Conservation (phyloP, 1,139 yeast species). For the Arxiozyma slooffiae region DNA sequence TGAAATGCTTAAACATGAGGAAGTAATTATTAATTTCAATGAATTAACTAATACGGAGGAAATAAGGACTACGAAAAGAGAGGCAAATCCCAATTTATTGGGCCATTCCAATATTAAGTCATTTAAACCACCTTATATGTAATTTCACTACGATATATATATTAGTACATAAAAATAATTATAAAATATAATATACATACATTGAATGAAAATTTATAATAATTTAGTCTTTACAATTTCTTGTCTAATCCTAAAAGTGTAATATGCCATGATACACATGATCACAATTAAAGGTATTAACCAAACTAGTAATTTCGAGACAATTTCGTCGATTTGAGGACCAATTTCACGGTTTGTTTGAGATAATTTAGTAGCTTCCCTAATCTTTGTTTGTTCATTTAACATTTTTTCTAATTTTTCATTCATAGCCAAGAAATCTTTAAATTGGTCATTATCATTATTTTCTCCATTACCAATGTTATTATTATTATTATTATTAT, state of each 20-base stretch:
- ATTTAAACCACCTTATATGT: conserved; percentile 35
- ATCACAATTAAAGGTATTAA: conserved; percentile 30
- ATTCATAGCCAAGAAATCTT: conserved; percentile 28
- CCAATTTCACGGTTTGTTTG: conserved; percentile 9
- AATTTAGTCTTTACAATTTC: conserved; percentile 34
- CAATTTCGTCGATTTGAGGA: conserved; percentile 29
- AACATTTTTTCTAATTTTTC: conserved; percentile 28
- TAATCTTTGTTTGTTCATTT: conserved; percentile 29
- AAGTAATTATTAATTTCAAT: conserved; percentile 25
- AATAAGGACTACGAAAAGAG: conserved; percentile 31
- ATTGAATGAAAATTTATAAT: conserved; percentile 13
- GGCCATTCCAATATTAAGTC: conserved; percentile 37
- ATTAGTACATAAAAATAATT: background rate
- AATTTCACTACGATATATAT: background rate
- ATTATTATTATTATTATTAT: background rate
- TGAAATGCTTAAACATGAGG: conserved; percentile 24
- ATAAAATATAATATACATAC: background rate
- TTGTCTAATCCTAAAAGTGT: conserved; percentile 34
- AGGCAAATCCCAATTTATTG: conserved; percentile 40
- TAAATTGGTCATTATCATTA: conserved; percentile 14
- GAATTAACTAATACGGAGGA: conserved; percentile 31
- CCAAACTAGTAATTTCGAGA: conserved; percentile 30
- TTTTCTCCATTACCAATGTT: background rate
- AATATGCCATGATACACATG: conserved; percentile 32
- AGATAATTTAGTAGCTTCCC: conserved; percentile 18